Evolutionary conservation across 2,329 filamentous ascomycete species (phyloP).

Genomic region (Colletotrichum eremochloae): DNA sequence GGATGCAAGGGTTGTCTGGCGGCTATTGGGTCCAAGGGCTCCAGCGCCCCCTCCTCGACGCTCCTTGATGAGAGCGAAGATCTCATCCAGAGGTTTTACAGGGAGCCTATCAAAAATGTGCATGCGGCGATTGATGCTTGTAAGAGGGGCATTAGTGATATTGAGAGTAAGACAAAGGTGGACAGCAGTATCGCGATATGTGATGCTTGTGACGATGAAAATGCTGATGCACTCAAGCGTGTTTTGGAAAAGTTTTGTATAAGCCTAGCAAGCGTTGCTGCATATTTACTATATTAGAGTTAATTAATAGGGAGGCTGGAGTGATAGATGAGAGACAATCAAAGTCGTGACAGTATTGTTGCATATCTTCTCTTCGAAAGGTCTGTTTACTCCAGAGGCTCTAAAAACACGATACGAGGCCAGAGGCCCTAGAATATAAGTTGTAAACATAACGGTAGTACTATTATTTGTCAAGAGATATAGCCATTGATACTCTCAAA

Average conservation of each 20-base stretch:
- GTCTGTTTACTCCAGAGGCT: no score
- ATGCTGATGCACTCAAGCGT: neutral
- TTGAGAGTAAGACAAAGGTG: neutral
- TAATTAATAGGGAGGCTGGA: no score
- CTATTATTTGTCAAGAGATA: neutral
- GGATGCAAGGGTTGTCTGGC: slow-evolving; percentile 18
- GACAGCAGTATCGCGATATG: neutral
- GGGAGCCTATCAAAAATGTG: neutral
- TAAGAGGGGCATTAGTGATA: neutral
- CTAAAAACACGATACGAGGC: no score
- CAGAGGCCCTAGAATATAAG: neutral
- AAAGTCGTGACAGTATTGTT: neutral
- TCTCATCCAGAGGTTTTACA: slow-evolving; percentile 15
- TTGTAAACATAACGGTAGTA: neutral
- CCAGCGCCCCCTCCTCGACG: neutral
- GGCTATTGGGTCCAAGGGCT: neutral
- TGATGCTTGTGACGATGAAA: slow-evolving; percentile 6
- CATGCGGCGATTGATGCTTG: slow-evolving; percentile 26
- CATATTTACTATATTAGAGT: neutral
- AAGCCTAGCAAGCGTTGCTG: neutral
- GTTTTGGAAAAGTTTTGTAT: slow-evolving; percentile 24
- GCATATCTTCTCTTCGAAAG: neutral
- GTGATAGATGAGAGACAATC: neutral
- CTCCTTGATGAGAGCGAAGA: slow-evolving; percentile 22
- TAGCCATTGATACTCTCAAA: neutral